phyloP scores from a whole-genome alignment of 306 rosid genomes.

The Argentina anserina region DNA sequence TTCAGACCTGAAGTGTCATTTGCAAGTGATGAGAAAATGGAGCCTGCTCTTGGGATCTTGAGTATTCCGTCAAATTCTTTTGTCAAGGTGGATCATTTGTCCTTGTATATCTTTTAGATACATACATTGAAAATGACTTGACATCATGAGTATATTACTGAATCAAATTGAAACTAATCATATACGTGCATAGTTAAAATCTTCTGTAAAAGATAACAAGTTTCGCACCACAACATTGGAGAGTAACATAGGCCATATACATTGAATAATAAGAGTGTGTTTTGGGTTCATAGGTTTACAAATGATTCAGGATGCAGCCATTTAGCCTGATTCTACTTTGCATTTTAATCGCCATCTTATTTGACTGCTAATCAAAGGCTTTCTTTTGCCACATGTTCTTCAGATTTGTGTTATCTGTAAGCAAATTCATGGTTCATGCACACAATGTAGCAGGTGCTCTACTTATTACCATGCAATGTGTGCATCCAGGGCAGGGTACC shows the following conservation, averaged over 20 bases:
- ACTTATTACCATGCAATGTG: conserved; percentile 99
- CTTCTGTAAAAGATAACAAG: neutral
- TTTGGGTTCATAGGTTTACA: neutral
- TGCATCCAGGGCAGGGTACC: conserved; percentile 98
- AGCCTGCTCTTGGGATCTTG: conserved; percentile 97
- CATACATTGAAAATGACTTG: neutral
- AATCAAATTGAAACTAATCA: conserved; percentile 4
- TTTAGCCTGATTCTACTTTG: conserved; percentile 12
- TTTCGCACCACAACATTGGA: neutral
- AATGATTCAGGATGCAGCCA: neutral
- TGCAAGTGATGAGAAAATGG: conserved; percentile 97
- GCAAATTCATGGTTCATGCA: conserved; percentile 98
- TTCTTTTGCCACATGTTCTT: conserved; percentile 26
- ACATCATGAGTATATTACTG: neutral
- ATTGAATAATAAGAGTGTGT: neutral
- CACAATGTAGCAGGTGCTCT: conserved; percentile 97
- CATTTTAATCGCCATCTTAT: conserved; percentile 18
- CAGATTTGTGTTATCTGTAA: conserved; percentile 98
- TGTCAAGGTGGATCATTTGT: conserved; percentile 65
- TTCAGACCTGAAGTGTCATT: conserved; percentile 96
- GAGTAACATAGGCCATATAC: neutral
- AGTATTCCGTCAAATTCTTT: conserved; percentile 98
- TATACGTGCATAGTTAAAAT: neutral
- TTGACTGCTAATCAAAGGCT: conserved; percentile 21
- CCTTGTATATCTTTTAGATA: conserved; percentile 6